A percentile compares a stretch with the other conserved stretches of the same genome.
These are phyloP conservation scores for Leccinum olivaceopallidum DNA, from an alignment of 768 basidiomycete genomes.

Conservation along the genomic window DNA sequence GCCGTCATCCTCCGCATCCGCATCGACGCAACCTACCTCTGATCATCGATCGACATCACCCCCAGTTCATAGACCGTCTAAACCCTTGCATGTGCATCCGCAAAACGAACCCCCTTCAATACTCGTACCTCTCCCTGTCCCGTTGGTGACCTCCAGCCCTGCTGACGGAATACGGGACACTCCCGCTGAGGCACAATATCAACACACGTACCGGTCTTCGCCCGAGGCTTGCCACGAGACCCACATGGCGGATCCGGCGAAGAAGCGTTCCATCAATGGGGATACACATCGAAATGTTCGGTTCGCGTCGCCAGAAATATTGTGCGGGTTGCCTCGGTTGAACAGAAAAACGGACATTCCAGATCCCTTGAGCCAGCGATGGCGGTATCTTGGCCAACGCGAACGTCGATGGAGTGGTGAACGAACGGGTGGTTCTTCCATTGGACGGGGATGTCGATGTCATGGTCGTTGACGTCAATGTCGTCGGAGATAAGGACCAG, in stretches of 20 bases:
- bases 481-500: conserved; percentile 5
- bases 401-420: background rate
- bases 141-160: conserved; percentile 8
- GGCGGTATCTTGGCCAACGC: background rate
- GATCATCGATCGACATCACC: conserved; percentile 14
- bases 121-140: conserved; percentile 6
- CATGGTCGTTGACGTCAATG: conserved; percentile 25
- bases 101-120: conserved; percentile 18
- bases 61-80: conserved; percentile 22
- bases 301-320: conserved; percentile 34
- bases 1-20: background rate
- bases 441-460: conserved; percentile 18
- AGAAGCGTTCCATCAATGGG: conserved; percentile 11
- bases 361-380: background rate
- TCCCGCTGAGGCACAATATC: conserved; percentile 23
- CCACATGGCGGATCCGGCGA: conserved; percentile 12
- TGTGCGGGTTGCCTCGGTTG: conserved; percentile 17
- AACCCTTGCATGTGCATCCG: conserved; percentile 30
- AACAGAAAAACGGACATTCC: conserved; percentile 1
- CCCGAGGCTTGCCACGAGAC: conserved; percentile 12
- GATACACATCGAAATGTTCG: conserved; percentile 26
- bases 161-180: conserved; percentile 24
- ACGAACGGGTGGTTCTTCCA: background rate
- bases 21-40: background rate
- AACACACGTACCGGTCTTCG: conserved; percentile 18